phyloP scores from a whole-genome alignment of 805 yeast genomes.

The Trichomonascus vanleenenianus region DNA sequence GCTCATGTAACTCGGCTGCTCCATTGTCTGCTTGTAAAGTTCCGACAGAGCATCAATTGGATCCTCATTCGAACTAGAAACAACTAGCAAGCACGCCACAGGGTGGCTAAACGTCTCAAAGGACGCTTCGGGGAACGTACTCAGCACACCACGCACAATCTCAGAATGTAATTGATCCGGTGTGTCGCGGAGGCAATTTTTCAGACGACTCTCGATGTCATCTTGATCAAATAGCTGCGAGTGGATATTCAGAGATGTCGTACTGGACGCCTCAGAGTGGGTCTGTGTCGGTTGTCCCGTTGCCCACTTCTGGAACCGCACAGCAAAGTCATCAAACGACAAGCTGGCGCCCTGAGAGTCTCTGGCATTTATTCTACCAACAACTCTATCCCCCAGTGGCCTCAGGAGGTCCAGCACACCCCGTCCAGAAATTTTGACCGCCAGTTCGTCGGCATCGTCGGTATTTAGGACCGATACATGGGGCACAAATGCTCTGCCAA shows the following conservation, averaged over 20 bases:
- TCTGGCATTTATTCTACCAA: slow-evolving; percentile 41
- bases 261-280: too few species aligned
- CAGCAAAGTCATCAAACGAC: slow-evolving; percentile 45
- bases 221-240: slow-evolving; percentile 30
- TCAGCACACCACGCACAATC: slow-evolving; percentile 31
- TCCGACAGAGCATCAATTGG: slow-evolving; percentile 51
- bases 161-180: slow-evolving; percentile 8
- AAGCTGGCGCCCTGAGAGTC: slow-evolving; percentile 45
- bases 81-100: slow-evolving; percentile 59
- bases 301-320: slow-evolving; percentile 37
- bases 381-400: slow-evolving; percentile 50
- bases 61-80: slow-evolving; percentile 50
- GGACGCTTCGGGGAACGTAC: slow-evolving; percentile 55
- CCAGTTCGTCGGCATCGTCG: slow-evolving; percentile 26
- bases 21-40: slow-evolving; percentile 38
- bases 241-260: too few species aligned
- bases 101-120: slow-evolving; percentile 89
- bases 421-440: slow-evolving; percentile 22
- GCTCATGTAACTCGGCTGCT: slow-evolving; percentile 55
- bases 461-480: slow-evolving; percentile 44
- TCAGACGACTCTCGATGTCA: slow-evolving; percentile 25
- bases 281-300: too few species aligned
- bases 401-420: slow-evolving; percentile 37
- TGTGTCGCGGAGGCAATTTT: neutral
- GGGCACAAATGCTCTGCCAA: slow-evolving; percentile 41